Conservation (phyloP, 306 rosid species). For the Spatholobus suberectus region DNA sequence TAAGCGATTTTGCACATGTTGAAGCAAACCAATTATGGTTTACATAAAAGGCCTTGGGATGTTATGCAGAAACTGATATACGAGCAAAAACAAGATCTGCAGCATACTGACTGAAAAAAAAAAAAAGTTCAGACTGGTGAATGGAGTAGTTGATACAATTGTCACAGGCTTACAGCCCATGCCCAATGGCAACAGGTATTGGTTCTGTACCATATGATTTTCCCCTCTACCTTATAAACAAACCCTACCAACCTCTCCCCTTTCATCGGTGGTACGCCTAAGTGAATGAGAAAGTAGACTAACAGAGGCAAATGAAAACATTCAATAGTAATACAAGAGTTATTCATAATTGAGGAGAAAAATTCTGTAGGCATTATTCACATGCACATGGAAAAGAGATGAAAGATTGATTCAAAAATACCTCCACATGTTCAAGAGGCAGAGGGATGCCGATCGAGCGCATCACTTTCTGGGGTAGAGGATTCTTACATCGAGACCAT, state of each 20-base stretch:
- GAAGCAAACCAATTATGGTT: constrained; percentile 11
- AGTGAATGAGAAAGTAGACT: not conserved
- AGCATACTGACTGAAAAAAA: not conserved
- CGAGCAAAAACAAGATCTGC: not conserved
- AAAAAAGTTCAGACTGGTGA: not conserved
- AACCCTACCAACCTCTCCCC: not conserved
- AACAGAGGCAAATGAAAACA: not conserved
- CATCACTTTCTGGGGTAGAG: constrained; percentile 87
- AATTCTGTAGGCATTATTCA: not conserved
- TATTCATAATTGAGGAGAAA: not conserved
- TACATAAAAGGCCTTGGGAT: not conserved
- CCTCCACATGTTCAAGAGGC: constrained; percentile 89
- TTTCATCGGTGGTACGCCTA: not conserved
- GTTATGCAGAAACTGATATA: not conserved
- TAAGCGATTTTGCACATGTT: not conserved
- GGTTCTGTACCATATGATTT: not conserved
- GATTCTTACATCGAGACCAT: constrained; percentile 92
- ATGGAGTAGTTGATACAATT: not conserved
- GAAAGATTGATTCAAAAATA: constrained; percentile 42
- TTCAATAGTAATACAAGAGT: not conserved
- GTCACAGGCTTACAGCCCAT: too few species aligned
- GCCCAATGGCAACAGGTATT: not conserved
- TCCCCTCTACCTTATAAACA: not conserved
- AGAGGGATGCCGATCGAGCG: constrained; percentile 83
- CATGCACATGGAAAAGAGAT: constrained; percentile 6